Base-by-base conservation (phyloP, 306 rosid genomes). In the Vicia villosa region DNA sequence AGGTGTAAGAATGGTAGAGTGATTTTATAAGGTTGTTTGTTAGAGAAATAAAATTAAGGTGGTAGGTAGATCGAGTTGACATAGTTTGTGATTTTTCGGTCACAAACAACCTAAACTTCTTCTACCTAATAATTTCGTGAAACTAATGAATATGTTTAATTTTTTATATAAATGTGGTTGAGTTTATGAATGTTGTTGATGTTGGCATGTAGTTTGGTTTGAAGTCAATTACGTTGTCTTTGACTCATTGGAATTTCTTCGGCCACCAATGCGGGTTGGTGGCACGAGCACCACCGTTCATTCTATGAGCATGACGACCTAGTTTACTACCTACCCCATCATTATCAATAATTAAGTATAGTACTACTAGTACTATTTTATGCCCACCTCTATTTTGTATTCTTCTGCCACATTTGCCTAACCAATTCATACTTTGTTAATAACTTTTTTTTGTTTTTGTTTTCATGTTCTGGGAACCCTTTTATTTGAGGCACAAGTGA, bases 211-310 rank as follows among this genome's bases (percentile, higher is more conserved):
- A 4, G 12, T 9, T 55, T 24, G 5, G 2, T 34, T 63, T 32
- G 1, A 9, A 58, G 68, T 76, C 84, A 75, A 80, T 38, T 51
- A 70, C 1, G 67, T 11, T 66, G 78, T 42, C 81, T 59, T 58
- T 50, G 81, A 58, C 70, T 30, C 6, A 5, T 38, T 47, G 19
- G 69, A 63, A 21, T n/a, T 20, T 6, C 12, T 4, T 10, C 0
- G 34, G 79, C 65, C 59, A 52, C 9, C 69, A 12, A 13, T 12
- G 47, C 2, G 85, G 84, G 73, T 81, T 28, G 85, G 77, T 82
- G 82, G 80, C 85, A 69, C 85, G 63, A 73, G 82, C 62, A 30
- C 77, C 67, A 57, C 80, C 80, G 43, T 64, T 74, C 77, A 42
- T 77, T 65, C 62, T 26, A 13, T 26, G 12, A 17, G 0, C 3